Evolutionary conservation across 768 basidiomycete genomes (phyloP).

Genomic region (Phaeotremella fagi): DNA sequence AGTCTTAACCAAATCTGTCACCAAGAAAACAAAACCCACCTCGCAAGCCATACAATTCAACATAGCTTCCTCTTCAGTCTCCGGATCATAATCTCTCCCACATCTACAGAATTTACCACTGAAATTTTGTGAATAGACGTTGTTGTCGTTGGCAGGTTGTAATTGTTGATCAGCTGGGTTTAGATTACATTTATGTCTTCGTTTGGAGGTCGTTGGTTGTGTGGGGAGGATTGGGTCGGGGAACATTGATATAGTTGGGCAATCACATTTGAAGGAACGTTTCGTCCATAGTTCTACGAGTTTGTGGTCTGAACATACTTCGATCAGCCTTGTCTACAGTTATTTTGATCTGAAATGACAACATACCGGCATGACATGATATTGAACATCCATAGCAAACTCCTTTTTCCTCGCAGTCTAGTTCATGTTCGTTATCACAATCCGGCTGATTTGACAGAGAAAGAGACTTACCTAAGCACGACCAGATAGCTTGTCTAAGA

Average conservation of each 20-base stretch:
- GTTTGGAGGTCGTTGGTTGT: slow-evolving; percentile 5
- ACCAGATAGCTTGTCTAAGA: slow-evolving; percentile 42
- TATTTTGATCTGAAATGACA: no score
- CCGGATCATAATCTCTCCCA: slow-evolving; percentile 42
- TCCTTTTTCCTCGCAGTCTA: slow-evolving; percentile 42
- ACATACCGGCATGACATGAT: slow-evolving; percentile 45
- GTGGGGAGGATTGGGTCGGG: slow-evolving; percentile 2
- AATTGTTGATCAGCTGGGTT: slow-evolving; percentile 28
- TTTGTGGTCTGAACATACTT: slow-evolving; percentile 36
- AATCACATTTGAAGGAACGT: slow-evolving; percentile 44
- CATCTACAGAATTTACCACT: slow-evolving; percentile 45
- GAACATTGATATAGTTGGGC: slow-evolving; percentile 30
- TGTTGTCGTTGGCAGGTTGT: slow-evolving; percentile 33
- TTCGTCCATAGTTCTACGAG: slow-evolving; percentile 45
- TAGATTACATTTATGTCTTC: slow-evolving; percentile 23
- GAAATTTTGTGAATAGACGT: slow-evolving; percentile 39
- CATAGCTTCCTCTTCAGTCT: slow-evolving; percentile 46
- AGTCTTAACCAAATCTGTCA: not conserved
- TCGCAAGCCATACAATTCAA: slow-evolving; percentile 45
- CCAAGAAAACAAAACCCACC: slow-evolving; percentile 13
- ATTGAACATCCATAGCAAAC: slow-evolving; percentile 48
- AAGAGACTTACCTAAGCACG: slow-evolving; percentile 36
- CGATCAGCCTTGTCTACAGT: no score
- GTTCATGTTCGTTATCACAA: not conserved
- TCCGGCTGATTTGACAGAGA: not conserved